Evolutionary conservation across 257 asterid genomes (phyloP).

Genomic region (Ballota nigra): DNA sequence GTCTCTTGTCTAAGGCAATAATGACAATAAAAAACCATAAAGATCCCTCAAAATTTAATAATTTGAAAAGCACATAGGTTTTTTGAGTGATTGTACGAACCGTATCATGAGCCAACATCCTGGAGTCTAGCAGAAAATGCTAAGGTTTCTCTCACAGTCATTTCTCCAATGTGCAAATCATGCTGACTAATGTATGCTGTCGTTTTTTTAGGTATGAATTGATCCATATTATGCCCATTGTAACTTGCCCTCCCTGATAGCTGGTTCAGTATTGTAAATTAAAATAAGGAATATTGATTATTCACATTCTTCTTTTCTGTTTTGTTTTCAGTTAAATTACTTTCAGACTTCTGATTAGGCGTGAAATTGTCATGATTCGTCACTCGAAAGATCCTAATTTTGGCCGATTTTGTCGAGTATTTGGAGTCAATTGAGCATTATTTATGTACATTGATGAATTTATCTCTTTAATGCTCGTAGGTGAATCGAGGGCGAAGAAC

Average conservation of each 20-base stretch:
- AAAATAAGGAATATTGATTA: background rate
- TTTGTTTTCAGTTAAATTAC: conserved; percentile 20
- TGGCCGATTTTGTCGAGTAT: no score
- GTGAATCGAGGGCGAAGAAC: no score
- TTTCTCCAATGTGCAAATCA: conserved; percentile 66
- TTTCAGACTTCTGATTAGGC: no score
- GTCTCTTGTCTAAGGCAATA: conserved; percentile 45
- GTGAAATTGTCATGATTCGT: no score
- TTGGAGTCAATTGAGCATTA: no score
- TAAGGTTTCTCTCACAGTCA: conserved; percentile 77
- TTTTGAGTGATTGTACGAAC: conserved; percentile 30
- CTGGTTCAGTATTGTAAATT: conserved; percentile 13
- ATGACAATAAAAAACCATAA: background rate
- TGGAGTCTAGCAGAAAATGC: conserved; percentile 73
- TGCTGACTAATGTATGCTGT: conserved; percentile 68
- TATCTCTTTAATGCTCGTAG: no score
- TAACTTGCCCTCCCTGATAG: conserved; percentile 47
- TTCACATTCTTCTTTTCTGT: background rate
- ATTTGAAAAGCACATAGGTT: background rate
- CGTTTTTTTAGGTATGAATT: conserved; percentile 60
- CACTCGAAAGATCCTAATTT: no score
- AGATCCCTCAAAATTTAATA: background rate
- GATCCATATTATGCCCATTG: conserved; percentile 56
- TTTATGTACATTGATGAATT: no score
- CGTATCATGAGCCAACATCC: conserved; percentile 69